phyloP scores from a whole-genome alignment of 176 grass and related monocot species.

The Poa pratensis region DNA sequence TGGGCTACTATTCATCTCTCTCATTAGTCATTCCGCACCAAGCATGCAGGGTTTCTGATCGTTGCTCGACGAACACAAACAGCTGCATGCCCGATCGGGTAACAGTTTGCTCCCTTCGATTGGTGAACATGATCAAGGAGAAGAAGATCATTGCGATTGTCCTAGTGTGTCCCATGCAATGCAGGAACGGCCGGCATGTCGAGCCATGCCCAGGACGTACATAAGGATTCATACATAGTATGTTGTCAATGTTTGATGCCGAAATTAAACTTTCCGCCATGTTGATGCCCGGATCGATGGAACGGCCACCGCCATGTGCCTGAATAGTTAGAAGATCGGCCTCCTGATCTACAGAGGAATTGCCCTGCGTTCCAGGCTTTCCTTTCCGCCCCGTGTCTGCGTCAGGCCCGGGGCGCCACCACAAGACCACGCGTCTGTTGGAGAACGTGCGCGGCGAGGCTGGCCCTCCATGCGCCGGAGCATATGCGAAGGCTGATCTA shows the following conservation, averaged over 20 bases:
- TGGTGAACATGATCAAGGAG: not conserved
- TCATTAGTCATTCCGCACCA: not conserved
- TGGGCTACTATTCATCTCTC: not conserved
- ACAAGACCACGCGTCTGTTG: not conserved
- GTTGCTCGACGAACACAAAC: not conserved
- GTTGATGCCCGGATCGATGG: not conserved
- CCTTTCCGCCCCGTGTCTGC: not conserved
- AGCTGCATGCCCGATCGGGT: no score
- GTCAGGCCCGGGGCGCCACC: not conserved
- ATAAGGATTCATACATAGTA: not conserved
- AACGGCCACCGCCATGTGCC: slow-evolving; percentile 30
- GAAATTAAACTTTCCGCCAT: not conserved
- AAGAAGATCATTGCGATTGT: not conserved
- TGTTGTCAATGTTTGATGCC: not conserved
- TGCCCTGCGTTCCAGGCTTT: not conserved
- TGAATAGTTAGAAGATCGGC: slow-evolving; percentile 9
- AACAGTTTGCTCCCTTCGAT: not conserved
- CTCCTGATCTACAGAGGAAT: not conserved
- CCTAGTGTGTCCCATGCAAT: not conserved
- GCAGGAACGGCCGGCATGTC: not conserved
- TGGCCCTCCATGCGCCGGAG: not conserved
- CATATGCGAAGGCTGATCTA: no score
- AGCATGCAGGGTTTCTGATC: not conserved
- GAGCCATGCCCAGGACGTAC: not conserved
- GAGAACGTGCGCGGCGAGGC: not conserved